Evolutionary conservation across 257 asterid species (phyloP).

Genomic region (Forsythia viridissima): DNA sequence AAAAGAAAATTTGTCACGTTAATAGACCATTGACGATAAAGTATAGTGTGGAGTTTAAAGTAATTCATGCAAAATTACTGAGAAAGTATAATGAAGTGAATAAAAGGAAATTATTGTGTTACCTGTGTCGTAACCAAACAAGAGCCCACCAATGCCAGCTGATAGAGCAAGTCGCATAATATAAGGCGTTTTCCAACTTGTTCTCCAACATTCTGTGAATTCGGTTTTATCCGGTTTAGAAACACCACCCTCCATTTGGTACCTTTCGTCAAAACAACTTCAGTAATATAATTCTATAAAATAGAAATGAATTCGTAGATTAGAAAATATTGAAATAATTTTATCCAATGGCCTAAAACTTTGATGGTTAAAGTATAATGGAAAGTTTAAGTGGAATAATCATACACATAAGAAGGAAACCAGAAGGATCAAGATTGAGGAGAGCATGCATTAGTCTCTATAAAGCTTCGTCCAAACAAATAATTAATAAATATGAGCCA

Average conservation of each 20-base stretch:
- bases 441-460: too few species aligned
- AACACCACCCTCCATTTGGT: constrained; percentile 61
- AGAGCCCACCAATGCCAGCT: constrained; percentile 82
- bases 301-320: background rate
- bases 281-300: background rate
- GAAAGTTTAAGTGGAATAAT: too few species aligned
- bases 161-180: constrained; percentile 78
- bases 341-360: background rate
- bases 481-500: background rate
- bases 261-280: background rate
- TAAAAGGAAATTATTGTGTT: background rate
- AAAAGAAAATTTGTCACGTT: constrained; percentile 8
- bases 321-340: background rate
- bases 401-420: too few species aligned
- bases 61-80: background rate
- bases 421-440: background rate
- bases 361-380: too few species aligned
- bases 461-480: background rate
- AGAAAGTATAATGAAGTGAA: background rate
- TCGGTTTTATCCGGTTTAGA: constrained; percentile 56
- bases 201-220: constrained; percentile 72
- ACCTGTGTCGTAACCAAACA: constrained; percentile 87
- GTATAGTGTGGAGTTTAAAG: background rate
- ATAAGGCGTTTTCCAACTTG: constrained; percentile 61
- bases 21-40: too few species aligned